Percentiles rank a stretch among this genome's conserved stretches.
phyloP scores from a whole-genome alignment of 148 eudicot species.

The Rhododendron henanense region DNA sequence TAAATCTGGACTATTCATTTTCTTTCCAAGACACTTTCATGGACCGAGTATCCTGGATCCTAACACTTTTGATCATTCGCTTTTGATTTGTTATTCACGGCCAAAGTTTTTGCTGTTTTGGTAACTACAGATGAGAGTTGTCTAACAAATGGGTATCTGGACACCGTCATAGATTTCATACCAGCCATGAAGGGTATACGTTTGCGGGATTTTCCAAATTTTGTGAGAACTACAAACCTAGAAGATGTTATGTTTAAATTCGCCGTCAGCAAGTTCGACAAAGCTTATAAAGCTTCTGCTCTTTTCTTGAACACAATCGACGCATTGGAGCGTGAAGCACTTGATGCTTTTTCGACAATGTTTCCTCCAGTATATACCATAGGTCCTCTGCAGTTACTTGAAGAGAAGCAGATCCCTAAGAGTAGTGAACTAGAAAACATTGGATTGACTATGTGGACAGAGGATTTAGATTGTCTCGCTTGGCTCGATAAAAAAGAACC shows the following conservation, averaged over 20 bases:
- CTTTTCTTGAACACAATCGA: constrained; percentile 25
- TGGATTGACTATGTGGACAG: too few species aligned
- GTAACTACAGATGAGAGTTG: constrained; percentile 16
- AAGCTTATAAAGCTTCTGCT: constrained; percentile 16
- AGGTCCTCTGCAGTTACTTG: constrained; percentile 26
- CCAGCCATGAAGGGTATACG: constrained; percentile 26
- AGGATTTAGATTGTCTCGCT: too few species aligned
- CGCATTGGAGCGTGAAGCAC: constrained; percentile 9
- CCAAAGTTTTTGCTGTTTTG: too few species aligned
- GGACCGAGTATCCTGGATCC: too few species aligned
- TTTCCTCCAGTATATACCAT: constrained; percentile 20
- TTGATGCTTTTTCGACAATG: constrained; percentile 10
- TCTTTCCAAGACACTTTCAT: too few species aligned
- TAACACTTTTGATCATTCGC: too few species aligned
- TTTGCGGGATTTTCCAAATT: constrained; percentile 25
- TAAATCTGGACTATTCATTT: too few species aligned
- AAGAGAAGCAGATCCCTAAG: too few species aligned
- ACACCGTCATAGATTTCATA: constrained; percentile 16
- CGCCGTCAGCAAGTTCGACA: neutral
- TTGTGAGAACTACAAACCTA: neutral
- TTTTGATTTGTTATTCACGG: too few species aligned
- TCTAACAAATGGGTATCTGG: constrained; percentile 20
- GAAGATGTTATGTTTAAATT: constrained; percentile 20
- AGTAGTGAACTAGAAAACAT: too few species aligned
- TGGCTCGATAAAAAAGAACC: constrained; percentile 28